A percentile compares a stretch with the other conserved stretches of the same genome.
Conservation (phyloP, 495 filamentous ascomycete genomes). For the Podospora pseudopauciseta region DNA sequence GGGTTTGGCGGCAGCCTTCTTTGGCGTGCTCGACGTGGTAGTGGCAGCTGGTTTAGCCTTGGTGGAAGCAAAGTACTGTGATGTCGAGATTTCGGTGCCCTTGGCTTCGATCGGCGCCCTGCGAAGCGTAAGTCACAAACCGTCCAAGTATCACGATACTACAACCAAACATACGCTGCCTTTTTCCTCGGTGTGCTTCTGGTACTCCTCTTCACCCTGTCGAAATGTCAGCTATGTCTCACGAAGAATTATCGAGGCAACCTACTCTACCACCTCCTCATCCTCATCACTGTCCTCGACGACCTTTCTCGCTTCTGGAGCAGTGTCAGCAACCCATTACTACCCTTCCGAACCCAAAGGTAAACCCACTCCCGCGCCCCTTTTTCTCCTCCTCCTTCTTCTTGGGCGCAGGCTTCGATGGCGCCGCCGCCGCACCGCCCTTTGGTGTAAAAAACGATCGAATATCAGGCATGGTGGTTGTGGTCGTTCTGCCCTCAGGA, state of each 20-base stretch:
- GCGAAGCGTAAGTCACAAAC: not conserved
- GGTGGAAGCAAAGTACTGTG: conserved; percentile 47
- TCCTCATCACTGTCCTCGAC: conserved; percentile 77
- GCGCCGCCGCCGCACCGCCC: conserved; percentile 41
- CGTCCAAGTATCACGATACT: not conserved
- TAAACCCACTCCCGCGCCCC: conserved; percentile 36
- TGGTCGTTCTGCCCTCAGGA: not conserved
- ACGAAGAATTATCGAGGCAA: not conserved
- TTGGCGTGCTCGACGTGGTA: conserved; percentile 28
- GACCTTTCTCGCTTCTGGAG: conserved; percentile 61
- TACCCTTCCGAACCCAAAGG: not conserved
- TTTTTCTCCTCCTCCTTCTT: conserved; percentile 48
- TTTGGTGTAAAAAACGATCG: conserved; percentile 73
- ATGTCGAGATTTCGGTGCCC: conserved; percentile 44
- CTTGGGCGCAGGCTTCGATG: conserved; percentile 47
- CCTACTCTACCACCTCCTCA: conserved; percentile 45
- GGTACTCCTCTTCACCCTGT: conserved; percentile 40
- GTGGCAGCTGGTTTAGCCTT: conserved; percentile 36
- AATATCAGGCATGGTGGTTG: conserved; percentile 68
- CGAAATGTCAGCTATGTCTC: conserved; percentile 3
- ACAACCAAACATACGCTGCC: conserved; percentile 30
- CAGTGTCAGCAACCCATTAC: conserved; percentile 23
- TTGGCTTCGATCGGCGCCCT: conserved; percentile 33
- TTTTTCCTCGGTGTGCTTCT: conserved; percentile 44
- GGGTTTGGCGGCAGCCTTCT: conserved; percentile 27